Conservation (phyloP, 1,139 yeast species). For the Meyerozyma smithsonii region DNA sequence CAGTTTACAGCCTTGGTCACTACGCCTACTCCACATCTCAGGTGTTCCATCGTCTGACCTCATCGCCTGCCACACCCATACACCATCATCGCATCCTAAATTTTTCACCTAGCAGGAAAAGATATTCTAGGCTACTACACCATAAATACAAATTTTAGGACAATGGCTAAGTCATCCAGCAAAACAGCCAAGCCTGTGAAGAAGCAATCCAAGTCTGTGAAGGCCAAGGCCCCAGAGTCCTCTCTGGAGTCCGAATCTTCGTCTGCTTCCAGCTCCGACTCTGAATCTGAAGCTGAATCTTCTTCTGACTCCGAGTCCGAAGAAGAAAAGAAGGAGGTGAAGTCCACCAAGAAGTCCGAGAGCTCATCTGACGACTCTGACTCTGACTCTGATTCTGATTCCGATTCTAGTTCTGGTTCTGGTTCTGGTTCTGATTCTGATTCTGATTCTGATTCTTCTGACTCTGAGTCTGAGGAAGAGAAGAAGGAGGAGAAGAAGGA, state of each 20-base stretch:
- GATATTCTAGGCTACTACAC: constrained; percentile 7
- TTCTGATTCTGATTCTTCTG: constrained; percentile 21
- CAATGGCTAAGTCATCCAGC: constrained; percentile 28
- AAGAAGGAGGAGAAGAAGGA: constrained; percentile 14
- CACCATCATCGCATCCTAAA: constrained; percentile 7
- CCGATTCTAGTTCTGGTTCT: background rate
- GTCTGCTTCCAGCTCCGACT: constrained; percentile 10
- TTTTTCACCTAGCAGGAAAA: constrained; percentile 4
- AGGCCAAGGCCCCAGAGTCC: constrained; percentile 21
- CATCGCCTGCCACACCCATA: constrained; percentile 1
- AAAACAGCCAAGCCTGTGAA: constrained; percentile 29
- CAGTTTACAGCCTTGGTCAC: no score
- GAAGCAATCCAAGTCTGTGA: constrained; percentile 25
- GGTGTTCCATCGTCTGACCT: constrained; percentile 5
- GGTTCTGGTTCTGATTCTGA: constrained; percentile 16
- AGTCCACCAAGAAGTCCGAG: constrained; percentile 19
- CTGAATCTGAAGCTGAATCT: constrained; percentile 10
- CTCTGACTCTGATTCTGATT: constrained; percentile 11
- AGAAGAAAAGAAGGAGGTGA: constrained; percentile 15
- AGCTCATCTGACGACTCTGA: constrained; percentile 14
- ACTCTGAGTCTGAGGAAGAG: constrained; percentile 17
- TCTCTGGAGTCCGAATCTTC: constrained; percentile 14
- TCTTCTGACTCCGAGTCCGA: constrained; percentile 20
- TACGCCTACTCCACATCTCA: constrained; percentile 2
- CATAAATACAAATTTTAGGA: constrained; percentile 5